A percentile compares a stretch with the other conserved stretches of the same genome.
Evolutionary conservation across 2,329 filamentous ascomycete species (phyloP).

Genomic region (Phoma herbarum): DNA sequence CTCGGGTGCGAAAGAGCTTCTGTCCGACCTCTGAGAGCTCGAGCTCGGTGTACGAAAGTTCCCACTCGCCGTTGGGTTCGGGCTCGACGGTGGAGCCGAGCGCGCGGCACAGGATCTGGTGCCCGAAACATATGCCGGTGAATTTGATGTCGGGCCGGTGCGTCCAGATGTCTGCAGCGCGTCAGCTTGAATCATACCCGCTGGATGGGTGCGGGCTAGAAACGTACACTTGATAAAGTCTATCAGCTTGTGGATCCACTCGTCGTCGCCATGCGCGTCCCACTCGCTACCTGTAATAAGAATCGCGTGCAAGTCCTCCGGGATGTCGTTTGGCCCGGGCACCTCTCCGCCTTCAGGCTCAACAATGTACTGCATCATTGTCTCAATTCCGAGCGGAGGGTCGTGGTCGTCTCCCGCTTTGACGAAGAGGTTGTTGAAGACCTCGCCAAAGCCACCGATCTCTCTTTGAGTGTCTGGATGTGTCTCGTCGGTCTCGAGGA

Average conservation of each 20-base stretch:
- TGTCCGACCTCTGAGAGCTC: conserved; percentile 53
- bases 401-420: conserved; percentile 62
- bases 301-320: conserved; percentile 54
- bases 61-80: conserved; percentile 55
- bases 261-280: conserved; percentile 57
- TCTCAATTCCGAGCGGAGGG: conserved; percentile 64
- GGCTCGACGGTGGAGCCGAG: conserved; percentile 54
- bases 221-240: conserved; percentile 57
- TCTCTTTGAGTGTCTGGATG: conserved; percentile 61
- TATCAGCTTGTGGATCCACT: conserved; percentile 56
- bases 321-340: conserved; percentile 59
- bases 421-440: conserved; percentile 62
- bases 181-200: no score
- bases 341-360: conserved; percentile 51
- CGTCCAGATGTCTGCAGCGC: conserved; percentile 58
- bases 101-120: conserved; percentile 57
- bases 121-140: conserved; percentile 60
- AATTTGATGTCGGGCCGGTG: conserved; percentile 61
- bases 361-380: conserved; percentile 65
- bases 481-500: conserved; percentile 67
- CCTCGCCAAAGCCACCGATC: conserved; percentile 64
- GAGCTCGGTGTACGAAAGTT: conserved; percentile 56
- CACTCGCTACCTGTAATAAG: conserved; percentile 59
- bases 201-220: no score
- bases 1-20: conserved; percentile 51